phyloP scores from a whole-genome alignment of 257 asterid species.

The Solanum sitiens region DNA sequence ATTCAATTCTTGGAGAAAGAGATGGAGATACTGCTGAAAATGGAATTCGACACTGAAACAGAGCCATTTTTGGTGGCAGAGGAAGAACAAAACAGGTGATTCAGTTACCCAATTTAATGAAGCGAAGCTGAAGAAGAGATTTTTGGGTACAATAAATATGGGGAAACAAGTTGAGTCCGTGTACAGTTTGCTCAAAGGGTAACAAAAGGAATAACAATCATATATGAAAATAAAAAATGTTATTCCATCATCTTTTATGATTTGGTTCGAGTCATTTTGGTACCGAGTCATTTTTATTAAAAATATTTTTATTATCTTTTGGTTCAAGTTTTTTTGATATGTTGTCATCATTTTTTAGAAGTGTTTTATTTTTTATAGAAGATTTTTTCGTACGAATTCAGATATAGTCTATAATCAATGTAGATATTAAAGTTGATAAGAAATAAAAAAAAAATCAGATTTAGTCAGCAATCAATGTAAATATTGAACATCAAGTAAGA shows the following conservation, averaged over 20 bases:
- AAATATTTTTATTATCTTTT: rapidly evolving
- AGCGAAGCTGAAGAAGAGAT: neutral
- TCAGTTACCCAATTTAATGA: neutral
- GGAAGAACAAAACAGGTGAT: neutral
- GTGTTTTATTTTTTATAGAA: too few species aligned
- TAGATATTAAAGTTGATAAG: too few species aligned
- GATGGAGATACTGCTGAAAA: neutral
- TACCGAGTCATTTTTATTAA: too few species aligned
- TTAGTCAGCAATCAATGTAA: rapidly evolving
- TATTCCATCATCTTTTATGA: too few species aligned
- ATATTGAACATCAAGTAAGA: too few species aligned
- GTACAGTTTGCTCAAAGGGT: neutral
- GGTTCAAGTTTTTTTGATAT: rapidly evolving
- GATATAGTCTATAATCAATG: rapidly evolving
- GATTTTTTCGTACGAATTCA: rapidly evolving
- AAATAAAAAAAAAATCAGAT: too few species aligned
- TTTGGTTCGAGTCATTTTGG: too few species aligned
- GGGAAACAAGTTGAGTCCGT: neutral
- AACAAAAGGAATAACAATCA: neutral
- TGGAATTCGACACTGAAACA: neutral
- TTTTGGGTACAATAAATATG: neutral
- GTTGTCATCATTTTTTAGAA: too few species aligned
- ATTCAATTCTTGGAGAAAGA: neutral
- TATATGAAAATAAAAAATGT: too few species aligned
- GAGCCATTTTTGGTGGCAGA: constrained; percentile 1